A percentile compares a stretch with the other conserved stretches of the same genome.
Evolutionary conservation across 257 asterid species (phyloP).

Genomic region (Plantago ovata): DNA sequence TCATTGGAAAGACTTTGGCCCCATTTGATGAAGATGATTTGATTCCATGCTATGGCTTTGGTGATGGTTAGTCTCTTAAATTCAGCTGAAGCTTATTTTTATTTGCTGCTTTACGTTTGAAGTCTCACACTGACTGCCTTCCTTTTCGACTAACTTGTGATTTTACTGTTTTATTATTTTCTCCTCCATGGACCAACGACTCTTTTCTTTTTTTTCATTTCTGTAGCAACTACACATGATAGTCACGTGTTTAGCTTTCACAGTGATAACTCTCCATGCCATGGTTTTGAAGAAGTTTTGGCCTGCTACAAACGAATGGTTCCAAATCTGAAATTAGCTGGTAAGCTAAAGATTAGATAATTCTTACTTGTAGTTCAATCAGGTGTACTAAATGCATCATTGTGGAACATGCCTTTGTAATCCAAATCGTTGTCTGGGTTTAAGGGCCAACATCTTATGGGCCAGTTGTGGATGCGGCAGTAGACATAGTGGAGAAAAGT

Average conservation of each 20-base stretch:
- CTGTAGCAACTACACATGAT: constrained; percentile 65
- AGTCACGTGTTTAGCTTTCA: constrained; percentile 79
- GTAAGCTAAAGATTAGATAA: constrained; percentile 28
- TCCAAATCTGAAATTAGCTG: constrained; percentile 63
- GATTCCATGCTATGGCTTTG: constrained; percentile 90
- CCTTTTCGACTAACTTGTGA: neutral
- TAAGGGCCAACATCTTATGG: constrained; percentile 85
- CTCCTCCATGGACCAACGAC: constrained; percentile 15
- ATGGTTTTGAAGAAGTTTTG: constrained; percentile 84
- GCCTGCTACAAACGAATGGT: constrained; percentile 64
- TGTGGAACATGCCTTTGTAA: neutral
- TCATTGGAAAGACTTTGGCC: constrained; percentile 80
- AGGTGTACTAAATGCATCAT: neutral
- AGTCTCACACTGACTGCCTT: constrained; percentile 1
- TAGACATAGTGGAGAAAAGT: constrained; percentile 75
- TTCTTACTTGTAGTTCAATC: too few species aligned
- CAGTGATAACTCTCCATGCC: constrained; percentile 69
- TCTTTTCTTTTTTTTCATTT: constrained; percentile 16
- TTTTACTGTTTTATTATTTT: constrained; percentile 2
- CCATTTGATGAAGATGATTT: constrained; percentile 82
- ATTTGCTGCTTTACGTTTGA: neutral
- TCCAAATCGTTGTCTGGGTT: constrained; percentile 10
- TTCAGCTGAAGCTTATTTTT: neutral
- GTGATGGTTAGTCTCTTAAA: constrained; percentile 59
- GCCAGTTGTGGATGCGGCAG: constrained; percentile 80